Percentiles rank a stretch among this genome's conserved stretches.
phyloP scores from a whole-genome alignment of 345 rosid genomes.

The Zanthoxylum bungeanum region DNA sequence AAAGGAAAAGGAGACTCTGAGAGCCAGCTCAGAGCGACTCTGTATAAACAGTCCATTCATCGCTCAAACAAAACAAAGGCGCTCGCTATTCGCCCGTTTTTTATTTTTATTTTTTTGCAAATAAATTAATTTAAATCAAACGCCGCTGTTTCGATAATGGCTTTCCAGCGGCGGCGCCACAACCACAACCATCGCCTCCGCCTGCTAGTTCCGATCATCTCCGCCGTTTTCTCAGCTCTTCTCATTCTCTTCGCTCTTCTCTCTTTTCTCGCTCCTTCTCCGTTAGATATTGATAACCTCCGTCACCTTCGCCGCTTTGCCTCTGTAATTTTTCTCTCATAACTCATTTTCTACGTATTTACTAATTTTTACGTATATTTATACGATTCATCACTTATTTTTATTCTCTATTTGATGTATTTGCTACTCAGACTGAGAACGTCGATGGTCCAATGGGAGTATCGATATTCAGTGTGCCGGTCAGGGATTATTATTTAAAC shows the following conservation, averaged over 20 bases:
- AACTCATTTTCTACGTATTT: background rate
- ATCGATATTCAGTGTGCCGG: conserved; percentile 61
- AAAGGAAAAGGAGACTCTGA: too few species aligned
- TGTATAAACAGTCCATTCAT: too few species aligned
- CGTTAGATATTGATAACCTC: conserved; percentile 44
- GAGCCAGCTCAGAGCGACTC: too few species aligned
- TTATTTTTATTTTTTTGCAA: background rate
- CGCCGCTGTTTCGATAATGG: conserved; percentile 36
- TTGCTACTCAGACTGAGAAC: conserved; percentile 16
- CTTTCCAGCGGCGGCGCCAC: conserved; percentile 71
- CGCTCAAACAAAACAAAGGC: background rate
- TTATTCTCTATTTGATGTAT: conserved; percentile 2
- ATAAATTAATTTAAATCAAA: too few species aligned
- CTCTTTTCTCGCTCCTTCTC: conserved; percentile 69
- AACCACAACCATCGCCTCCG: conserved; percentile 49
- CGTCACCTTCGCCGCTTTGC: conserved; percentile 28
- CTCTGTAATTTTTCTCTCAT: conserved; percentile 34
- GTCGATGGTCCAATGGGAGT: conserved; percentile 29
- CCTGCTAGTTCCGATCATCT: conserved; percentile 42
- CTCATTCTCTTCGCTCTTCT: conserved; percentile 66
- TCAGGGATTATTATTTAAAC: conserved; percentile 36
- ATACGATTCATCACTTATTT: background rate
- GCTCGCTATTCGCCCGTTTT: too few species aligned
- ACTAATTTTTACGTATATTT: background rate
- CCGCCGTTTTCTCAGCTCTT: conserved; percentile 52